Evolutionary conservation across 2,329 filamentous ascomycete genomes (phyloP), one percentile per base, ranked within the genome.

Genomic region (Exophiala viscosa): DNA sequence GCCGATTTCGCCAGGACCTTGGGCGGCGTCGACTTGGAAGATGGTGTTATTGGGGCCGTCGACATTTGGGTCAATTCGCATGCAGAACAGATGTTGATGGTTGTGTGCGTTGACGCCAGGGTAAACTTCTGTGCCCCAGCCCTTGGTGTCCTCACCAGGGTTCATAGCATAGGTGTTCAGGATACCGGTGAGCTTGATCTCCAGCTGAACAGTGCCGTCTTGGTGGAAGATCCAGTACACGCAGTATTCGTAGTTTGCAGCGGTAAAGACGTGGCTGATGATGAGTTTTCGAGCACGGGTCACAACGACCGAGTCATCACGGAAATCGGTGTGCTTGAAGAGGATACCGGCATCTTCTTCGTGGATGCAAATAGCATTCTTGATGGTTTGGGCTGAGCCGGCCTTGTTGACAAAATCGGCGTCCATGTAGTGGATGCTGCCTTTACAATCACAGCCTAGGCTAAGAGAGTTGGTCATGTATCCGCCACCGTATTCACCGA

Each of bases 351-450:
- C 82, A 60, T 96, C 91, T 73, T 96, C 91, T 69, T 96, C 91
- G 71, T 96, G 91, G 60, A 96, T 91, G 69, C 91, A 96, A 61
- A 96, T 87, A 34, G 91, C 91, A 66, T 96, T 96, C 76, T 95
- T 92, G 74, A 96, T 90, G 1, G 84, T 87, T 3, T 84, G 83
- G 23, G 87, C 76, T n/a, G 81, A 80, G 18, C 91, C 91, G 3
- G 83, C 81, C 11, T 83, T 40, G 57, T 60, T 63, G 15, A 63
- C 61, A 66, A 96, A 93, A 9, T 86, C 82, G 2, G 89, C 90
- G 64, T 95, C 89, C 69, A 96, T 84, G 69, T 96, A 96, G 69
- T 93, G 88, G 63, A 96, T 96, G 0, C 85, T 83, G 11, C 89
- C 90, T 71, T 95, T 93, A 79, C 90, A 95, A 70, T 76, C 73